Percentiles rank a stretch among this genome's conserved stretches.
Conservation (phyloP, 2,329 filamentous ascomycete species). For the Phialophora macrospora region DNA sequence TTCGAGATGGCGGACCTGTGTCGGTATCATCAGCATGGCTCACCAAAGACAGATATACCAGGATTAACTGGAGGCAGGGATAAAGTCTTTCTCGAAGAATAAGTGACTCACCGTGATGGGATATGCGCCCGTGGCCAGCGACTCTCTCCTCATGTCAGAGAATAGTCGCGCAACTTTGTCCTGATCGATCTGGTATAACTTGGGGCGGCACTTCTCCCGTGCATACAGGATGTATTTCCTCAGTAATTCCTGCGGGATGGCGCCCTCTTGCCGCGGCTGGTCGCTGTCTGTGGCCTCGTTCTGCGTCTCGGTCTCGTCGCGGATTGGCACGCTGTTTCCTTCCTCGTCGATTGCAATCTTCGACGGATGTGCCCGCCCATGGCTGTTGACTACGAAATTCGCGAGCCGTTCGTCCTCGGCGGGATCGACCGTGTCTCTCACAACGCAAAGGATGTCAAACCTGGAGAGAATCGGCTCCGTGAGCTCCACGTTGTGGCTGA, state of each 20-base stretch:
- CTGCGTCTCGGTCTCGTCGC: constrained; percentile 59
- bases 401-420: constrained; percentile 90
- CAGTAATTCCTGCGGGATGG: constrained; percentile 87
- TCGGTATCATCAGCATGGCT: neutral
- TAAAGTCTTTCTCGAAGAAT: no score
- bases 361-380: constrained; percentile 82
- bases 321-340: constrained; percentile 62
- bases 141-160: constrained; percentile 93
- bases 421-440: constrained; percentile 92
- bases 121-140: constrained; percentile 90
- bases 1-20: constrained; percentile 91
- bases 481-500: constrained; percentile 93
- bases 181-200: constrained; percentile 96
- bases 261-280: constrained; percentile 62
- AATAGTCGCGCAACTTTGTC: constrained; percentile 95
- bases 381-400: constrained; percentile 91
- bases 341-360: constrained; percentile 54
- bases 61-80: neutral
- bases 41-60: neutral
- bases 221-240: constrained; percentile 98
- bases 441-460: constrained; percentile 96
- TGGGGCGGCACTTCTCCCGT: constrained; percentile 83
- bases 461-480: constrained; percentile 97
- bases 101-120: constrained; percentile 82
- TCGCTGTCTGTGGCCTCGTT: constrained; percentile 44